phyloP scores from a whole-genome alignment of 2,329 filamentous ascomycete species.

The Pseudogymnoascus sp. region DNA sequence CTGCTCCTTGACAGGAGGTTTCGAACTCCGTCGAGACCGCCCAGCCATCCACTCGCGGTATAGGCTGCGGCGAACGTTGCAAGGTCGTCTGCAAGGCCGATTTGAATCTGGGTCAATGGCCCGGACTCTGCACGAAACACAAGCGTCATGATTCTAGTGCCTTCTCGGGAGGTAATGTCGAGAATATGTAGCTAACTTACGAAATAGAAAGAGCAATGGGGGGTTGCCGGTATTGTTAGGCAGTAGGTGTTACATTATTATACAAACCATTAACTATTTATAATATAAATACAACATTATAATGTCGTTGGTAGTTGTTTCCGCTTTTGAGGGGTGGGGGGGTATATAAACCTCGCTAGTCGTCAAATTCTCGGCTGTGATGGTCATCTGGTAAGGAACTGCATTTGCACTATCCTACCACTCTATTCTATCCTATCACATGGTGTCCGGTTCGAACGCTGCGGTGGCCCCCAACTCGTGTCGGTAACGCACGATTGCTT shows the following conservation, averaged over 20 bases:
- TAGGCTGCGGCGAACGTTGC: not conserved
- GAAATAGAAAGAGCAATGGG: not conserved
- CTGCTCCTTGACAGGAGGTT: not conserved
- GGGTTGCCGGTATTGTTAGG: not conserved
- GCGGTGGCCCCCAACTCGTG: slow-evolving; percentile 58
- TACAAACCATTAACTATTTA: too few species aligned
- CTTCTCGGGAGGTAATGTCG: not conserved
- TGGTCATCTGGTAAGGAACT: slow-evolving; percentile 49
- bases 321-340: not conserved
- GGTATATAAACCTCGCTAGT: slow-evolving; percentile 19
- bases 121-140: not conserved
- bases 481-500: slow-evolving; percentile 58
- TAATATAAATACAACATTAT: not conserved
- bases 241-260: too few species aligned
- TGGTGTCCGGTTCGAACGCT: slow-evolving; percentile 60
- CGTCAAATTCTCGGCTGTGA: slow-evolving; percentile 42
- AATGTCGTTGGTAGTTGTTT: not conserved
- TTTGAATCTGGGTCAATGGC: not conserved
- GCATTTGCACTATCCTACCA: slow-evolving; percentile 44
- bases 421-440: slow-evolving; percentile 30
- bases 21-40: not conserved
- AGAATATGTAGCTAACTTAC: not conserved
- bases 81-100: not conserved
- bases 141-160: not conserved
- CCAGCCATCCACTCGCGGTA: not conserved